phyloP scores from a whole-genome alignment of 2,329 filamentous ascomycete species.

The Zymoseptoria ardabiliae region DNA sequence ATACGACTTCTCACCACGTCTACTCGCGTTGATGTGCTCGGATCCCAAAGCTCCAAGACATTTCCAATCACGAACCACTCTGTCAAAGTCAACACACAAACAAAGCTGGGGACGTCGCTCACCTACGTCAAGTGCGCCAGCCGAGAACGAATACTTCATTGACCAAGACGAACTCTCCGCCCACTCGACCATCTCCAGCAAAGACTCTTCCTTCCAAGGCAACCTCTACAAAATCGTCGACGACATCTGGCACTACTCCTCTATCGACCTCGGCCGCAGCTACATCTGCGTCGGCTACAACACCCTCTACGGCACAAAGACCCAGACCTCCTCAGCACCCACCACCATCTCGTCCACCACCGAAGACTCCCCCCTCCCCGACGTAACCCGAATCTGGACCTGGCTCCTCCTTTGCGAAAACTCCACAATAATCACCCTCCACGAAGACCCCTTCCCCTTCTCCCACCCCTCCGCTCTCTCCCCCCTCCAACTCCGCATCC shows the following conservation, averaged over 20 bases:
- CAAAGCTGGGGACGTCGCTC: conserved; percentile 5
- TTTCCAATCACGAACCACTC: conserved; percentile 5
- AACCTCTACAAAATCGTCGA: conserved; percentile 56
- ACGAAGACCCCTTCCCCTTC: conserved; percentile 50
- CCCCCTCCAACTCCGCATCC: conserved; percentile 39
- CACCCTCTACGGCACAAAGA: conserved; percentile 43
- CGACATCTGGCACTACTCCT: conserved; percentile 69
- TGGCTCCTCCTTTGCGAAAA: conserved; percentile 65
- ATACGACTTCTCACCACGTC: conserved; percentile 62
- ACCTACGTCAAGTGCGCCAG: conserved; percentile 1
- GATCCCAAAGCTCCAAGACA: conserved; percentile 37
- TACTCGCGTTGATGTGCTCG: conserved; percentile 57
- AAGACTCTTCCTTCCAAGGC: conserved; percentile 16
- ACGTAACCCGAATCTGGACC: conserved; percentile 44
- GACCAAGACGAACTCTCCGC: conserved; percentile 23
- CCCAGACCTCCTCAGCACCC: neutral
- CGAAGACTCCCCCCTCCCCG: neutral
- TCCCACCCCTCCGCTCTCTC: conserved; percentile 30
- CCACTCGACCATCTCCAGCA: conserved; percentile 21
- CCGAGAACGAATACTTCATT: conserved; percentile 8
- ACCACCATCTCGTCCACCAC: neutral
- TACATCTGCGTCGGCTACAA: conserved; percentile 70
- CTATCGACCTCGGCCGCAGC: conserved; percentile 59
- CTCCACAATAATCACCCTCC: conserved; percentile 63
- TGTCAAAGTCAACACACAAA: conserved; percentile 6